Percentiles rank a stretch among this genome's conserved stretches.
These are phyloP conservation scores for Dovyalis caffra DNA, from an alignment of 345 rosid genomes.

Conservation along the genomic window DNA sequence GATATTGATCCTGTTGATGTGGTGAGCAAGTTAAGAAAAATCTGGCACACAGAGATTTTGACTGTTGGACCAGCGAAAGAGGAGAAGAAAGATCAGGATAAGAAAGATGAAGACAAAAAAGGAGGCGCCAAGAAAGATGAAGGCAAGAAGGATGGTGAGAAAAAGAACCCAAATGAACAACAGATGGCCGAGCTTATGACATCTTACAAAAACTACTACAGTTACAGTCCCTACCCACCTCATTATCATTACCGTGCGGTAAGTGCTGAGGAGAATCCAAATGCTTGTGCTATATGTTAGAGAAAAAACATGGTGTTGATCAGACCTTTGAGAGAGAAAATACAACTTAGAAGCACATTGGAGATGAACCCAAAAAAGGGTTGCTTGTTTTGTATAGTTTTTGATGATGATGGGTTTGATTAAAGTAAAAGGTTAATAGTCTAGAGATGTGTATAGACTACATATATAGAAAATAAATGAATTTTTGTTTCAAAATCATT, in stretches of 20 bases:
- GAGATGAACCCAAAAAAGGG: background rate
- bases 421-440: background rate
- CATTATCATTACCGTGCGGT: conserved; percentile 26
- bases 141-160: conserved; percentile 25
- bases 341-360: background rate
- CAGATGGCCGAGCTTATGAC: conserved; percentile 32
- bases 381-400: background rate
- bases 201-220: conserved; percentile 7
- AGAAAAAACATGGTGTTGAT: background rate
- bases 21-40: conserved; percentile 40
- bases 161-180: conserved; percentile 27
- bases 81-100: conserved; percentile 16
- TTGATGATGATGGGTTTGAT: background rate
- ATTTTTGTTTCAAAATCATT: too few species aligned
- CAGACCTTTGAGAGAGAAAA: background rate
- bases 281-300: conserved; percentile 46
- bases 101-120: conserved; percentile 16
- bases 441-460: background rate
- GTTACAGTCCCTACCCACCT: conserved; percentile 34
- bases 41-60: conserved; percentile 35
- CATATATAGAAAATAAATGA: too few species aligned
- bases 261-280: conserved; percentile 55
- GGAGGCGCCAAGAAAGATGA: conserved; percentile 1
- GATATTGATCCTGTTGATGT: conserved; percentile 42
- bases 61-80: conserved; percentile 56